Conservation (phyloP, 2,329 filamentous ascomycete genomes). For the Fusarium clavum region DNA sequence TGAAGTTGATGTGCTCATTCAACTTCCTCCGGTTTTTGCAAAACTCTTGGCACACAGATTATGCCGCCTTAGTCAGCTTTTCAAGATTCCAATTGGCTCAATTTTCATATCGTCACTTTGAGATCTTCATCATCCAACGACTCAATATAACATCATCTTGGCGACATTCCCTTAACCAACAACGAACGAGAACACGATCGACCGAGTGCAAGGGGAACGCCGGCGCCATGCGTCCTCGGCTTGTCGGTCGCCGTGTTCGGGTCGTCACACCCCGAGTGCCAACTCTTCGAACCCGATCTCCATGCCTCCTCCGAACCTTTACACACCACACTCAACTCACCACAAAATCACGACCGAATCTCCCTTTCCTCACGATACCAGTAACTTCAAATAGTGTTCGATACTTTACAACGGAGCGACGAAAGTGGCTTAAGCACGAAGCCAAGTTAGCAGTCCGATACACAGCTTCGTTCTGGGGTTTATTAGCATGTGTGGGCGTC, state of each 20-base stretch:
- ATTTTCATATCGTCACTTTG: slow-evolving; percentile 26
- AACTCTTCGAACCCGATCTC: slow-evolving; percentile 30
- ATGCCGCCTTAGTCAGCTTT: slow-evolving; percentile 37
- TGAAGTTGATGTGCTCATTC: slow-evolving; percentile 6
- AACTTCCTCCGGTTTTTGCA: slow-evolving; percentile 15
- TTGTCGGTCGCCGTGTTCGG: slow-evolving; percentile 49
- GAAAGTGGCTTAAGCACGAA: slow-evolving; percentile 76
- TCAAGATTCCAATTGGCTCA: slow-evolving; percentile 27
- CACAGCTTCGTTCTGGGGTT: slow-evolving; percentile 73
- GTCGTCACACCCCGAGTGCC: slow-evolving; percentile 29
- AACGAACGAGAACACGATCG: not conserved
- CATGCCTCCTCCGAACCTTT: slow-evolving; percentile 45
- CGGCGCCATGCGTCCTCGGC: slow-evolving; percentile 55
- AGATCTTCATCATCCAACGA: slow-evolving; percentile 15
- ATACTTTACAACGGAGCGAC: slow-evolving; percentile 82
- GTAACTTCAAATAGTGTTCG: slow-evolving; percentile 67
- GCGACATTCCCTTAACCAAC: not conserved
- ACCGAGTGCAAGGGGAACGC: not conserved
- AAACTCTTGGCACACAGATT: slow-evolving; percentile 18
- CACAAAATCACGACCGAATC: slow-evolving; percentile 50
- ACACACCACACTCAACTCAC: slow-evolving; percentile 47
- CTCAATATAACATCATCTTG: slow-evolving; percentile 6
- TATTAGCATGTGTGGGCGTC: slow-evolving; percentile 68
- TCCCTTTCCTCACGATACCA: slow-evolving; percentile 63
- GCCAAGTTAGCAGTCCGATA: slow-evolving; percentile 76